A percentile compares a stretch with the other conserved stretches of the same genome.
phyloP scores from a whole-genome alignment of 1,284 basidiomycete genomes.

The Microbotryum violaceum region DNA sequence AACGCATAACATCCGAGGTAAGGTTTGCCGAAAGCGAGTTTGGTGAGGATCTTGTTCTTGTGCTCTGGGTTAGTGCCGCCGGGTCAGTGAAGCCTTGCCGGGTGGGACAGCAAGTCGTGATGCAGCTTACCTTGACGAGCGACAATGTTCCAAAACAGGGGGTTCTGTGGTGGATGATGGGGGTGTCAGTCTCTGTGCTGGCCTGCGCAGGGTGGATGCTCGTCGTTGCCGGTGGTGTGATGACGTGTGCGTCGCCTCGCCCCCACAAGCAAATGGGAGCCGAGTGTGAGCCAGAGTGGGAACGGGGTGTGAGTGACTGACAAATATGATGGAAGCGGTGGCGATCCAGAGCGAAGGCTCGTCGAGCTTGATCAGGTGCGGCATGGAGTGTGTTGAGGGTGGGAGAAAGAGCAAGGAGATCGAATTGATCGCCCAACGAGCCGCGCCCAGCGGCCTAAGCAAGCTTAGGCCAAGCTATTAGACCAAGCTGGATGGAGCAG shows the following conservation, averaged over 20 bases:
- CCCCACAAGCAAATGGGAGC: background rate
- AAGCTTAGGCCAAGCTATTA: too few relatives aligned
- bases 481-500: too few relatives aligned
- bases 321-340: slow-evolving; percentile 45
- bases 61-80: slow-evolving; percentile 54
- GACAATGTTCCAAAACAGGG: slow-evolving; percentile 89
- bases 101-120: background rate
- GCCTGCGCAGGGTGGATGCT: too few relatives aligned
- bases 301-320: background rate
- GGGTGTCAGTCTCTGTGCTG: too few relatives aligned
- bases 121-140: slow-evolving; percentile 71
- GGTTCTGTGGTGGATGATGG: slow-evolving; percentile 55
- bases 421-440: too few relatives aligned
- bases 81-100: background rate
- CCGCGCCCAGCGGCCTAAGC: too few relatives aligned
- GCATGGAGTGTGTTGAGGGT: too few relatives aligned
- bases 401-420: too few relatives aligned
- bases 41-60: slow-evolving; percentile 75
- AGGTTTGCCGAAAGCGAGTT: slow-evolving; percentile 64
- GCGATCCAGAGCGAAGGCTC: slow-evolving; percentile 61
- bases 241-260: too few relatives aligned
- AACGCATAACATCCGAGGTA: slow-evolving; percentile 80
- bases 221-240: too few relatives aligned
- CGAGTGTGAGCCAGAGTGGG: too few relatives aligned
- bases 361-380: slow-evolving; percentile 50